These are phyloP conservation scores for Annulohypoxylon truncatum DNA, from an alignment of 2,329 filamentous ascomycete genomes.

Conservation along the genomic window DNA sequence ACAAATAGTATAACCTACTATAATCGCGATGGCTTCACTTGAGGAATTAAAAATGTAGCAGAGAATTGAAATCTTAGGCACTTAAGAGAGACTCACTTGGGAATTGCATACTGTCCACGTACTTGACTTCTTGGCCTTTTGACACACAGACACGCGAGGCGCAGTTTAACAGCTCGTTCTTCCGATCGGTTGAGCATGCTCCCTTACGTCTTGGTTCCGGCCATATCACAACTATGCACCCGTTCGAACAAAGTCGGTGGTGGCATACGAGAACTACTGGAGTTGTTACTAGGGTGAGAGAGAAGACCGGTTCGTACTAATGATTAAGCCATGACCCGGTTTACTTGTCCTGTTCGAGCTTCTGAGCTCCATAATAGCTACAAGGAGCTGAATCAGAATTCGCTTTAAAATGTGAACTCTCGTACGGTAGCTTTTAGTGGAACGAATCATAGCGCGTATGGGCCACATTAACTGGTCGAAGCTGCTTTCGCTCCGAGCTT, in stretches of 20 bases:
- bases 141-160: background rate
- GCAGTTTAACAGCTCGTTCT: background rate
- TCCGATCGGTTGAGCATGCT: background rate
- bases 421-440: background rate
- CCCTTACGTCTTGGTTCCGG: background rate
- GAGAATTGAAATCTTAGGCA: background rate
- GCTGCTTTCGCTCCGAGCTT: background rate
- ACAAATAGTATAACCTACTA: background rate
- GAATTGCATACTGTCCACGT: background rate
- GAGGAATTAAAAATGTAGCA: background rate
- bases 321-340: background rate
- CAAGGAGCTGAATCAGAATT: background rate
- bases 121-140: background rate
- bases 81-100: background rate
- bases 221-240: background rate
- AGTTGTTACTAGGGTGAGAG: background rate
- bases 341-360: background rate
- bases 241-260: background rate
- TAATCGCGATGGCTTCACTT: background rate
- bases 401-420: background rate
- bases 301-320: background rate
- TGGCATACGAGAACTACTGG: background rate
- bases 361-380: background rate
- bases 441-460: background rate
- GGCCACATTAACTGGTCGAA: background rate